Base-by-base conservation (phyloP, 495 filamentous ascomycete species). In the Oidiodendron maius region DNA sequence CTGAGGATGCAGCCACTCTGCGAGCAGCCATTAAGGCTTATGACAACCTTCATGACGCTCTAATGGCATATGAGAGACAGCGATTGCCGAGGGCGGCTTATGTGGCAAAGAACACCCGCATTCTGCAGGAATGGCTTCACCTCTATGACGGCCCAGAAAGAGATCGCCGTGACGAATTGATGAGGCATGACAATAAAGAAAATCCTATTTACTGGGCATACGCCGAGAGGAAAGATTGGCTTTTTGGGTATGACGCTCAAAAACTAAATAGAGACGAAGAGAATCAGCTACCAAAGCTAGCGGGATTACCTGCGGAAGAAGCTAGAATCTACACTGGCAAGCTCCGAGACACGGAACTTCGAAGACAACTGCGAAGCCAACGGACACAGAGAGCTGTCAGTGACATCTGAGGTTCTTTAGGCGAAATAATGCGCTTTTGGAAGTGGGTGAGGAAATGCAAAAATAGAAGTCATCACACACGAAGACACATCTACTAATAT, bases 1-100 rank as follows among this genome's bases (percentile, higher is more conserved):
- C 65, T 13, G 70, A 74, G 47, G 70, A 74, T 40, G 69, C 64
- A 2, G 64, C 55, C 40, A 41, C 39, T 20, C 39, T 41, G 4
- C 35, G 35, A 38, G 5, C 4, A n/a, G 4, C 5, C 35, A 4
- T 38, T 13, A 15, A 8, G 9, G 10, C 10, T 5, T 5, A 38
- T 5, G 5, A 5, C 4, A 15, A 38, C 17, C 10, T 38, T 15
- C 4, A 8, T 5, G n/a, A 5, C 4, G 35, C 35, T 5, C 17
- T 38, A 15, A 38, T 10, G 5, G n/a, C 4, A 5, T 38, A 38
- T 15, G 35, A 38, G 16, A 38, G 17, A 15, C 4, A 6, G 4
- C 35, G 35, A 4, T 15, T 38, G 16, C 35, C 35, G n/a, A 13
- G 35, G 17, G 4, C 35, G 35, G 4, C 35, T 15, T 5, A 8